These are phyloP conservation scores for Hypsizygus marmoreus DNA, from an alignment of 768 basidiomycete genomes.

Conservation along the genomic window DNA sequence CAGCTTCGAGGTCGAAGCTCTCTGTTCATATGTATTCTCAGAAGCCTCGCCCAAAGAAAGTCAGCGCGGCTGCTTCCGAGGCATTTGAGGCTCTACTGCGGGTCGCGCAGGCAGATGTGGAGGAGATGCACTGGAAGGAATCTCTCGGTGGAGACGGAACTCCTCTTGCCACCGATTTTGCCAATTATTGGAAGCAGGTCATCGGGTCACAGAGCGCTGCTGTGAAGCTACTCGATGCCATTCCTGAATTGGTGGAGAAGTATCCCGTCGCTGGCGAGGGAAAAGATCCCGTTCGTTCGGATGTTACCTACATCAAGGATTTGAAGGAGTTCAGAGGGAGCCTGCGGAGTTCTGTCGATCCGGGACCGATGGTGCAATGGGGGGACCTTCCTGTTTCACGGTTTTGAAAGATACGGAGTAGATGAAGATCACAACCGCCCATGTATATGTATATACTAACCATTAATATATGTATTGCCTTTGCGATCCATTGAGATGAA, in stretches of 20 bases:
- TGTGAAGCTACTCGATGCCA: constrained; percentile 47
- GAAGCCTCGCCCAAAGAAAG: constrained; percentile 56
- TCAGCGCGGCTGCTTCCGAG: constrained; percentile 64
- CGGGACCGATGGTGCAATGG: constrained; percentile 75
- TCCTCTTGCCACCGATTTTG: constrained; percentile 63
- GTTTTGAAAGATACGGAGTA: constrained; percentile 37
- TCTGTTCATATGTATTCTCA: constrained; percentile 82
- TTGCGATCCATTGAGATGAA: constrained; percentile 2
- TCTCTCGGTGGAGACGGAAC: constrained; percentile 53
- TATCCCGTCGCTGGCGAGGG: constrained; percentile 59
- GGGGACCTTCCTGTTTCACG: constrained; percentile 67
- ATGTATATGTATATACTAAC: not conserved
- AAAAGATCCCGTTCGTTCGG: constrained; percentile 43
- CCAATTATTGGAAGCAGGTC: constrained; percentile 60
- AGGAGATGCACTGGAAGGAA: constrained; percentile 52
- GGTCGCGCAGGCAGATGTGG: constrained; percentile 47
- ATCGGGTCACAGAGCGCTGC: constrained; percentile 42
- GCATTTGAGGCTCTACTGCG: constrained; percentile 61
- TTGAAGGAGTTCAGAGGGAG: constrained; percentile 63
- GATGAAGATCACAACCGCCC: not conserved
- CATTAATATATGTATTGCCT: not conserved
- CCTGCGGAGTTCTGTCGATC: constrained; percentile 53
- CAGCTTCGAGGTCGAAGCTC: constrained; percentile 73
- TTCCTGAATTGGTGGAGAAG: constrained; percentile 58
- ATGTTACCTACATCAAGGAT: constrained; percentile 67